Evolutionary conservation across 2,329 filamentous ascomycete species (phyloP).

Genomic region (Didymella exigua): DNA sequence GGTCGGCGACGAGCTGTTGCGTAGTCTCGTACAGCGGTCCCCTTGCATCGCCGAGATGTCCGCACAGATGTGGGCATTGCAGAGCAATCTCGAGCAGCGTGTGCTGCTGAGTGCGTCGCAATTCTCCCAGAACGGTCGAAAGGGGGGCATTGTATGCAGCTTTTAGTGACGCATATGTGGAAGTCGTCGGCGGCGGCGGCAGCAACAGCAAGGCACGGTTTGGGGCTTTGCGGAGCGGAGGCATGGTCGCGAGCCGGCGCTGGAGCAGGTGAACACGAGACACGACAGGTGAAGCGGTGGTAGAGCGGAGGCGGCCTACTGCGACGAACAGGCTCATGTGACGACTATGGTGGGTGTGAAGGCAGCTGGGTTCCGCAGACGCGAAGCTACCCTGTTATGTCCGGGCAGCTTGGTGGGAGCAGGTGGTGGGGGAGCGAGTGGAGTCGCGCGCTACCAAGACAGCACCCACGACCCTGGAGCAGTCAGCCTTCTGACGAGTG

Average conservation of each 20-base stretch:
- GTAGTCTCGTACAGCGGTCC: slow-evolving; percentile 68
- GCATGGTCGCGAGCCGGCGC: slow-evolving; percentile 37
- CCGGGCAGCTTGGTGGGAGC: neutral
- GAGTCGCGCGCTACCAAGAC: slow-evolving; percentile 1
- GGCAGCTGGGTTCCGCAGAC: neutral
- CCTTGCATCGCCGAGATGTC: slow-evolving; percentile 57
- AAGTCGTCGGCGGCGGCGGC: slow-evolving; percentile 51
- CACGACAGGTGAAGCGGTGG: neutral
- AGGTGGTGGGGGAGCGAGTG: slow-evolving; percentile 7
- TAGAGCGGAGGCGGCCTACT: slow-evolving; percentile 3
- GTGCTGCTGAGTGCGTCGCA: slow-evolving; percentile 35
- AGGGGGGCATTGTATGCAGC: slow-evolving; percentile 52
- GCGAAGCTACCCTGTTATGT: slow-evolving; percentile 3
- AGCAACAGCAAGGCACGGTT: slow-evolving; percentile 51
- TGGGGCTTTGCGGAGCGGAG: slow-evolving; percentile 26
- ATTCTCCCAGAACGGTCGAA: slow-evolving; percentile 50
- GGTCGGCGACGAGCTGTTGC: slow-evolving; percentile 73
- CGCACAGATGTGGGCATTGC: slow-evolving; percentile 65
- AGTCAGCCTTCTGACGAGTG: slow-evolving; percentile 9
- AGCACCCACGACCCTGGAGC: slow-evolving; percentile 3
- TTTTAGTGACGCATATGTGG: slow-evolving; percentile 50
- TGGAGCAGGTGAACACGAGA: slow-evolving; percentile 3
- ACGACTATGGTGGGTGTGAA: neutral
- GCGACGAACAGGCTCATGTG: slow-evolving; percentile 12
- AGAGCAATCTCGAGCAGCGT: slow-evolving; percentile 66